phyloP scores from a whole-genome alignment of 2,329 filamentous ascomycete genomes.

The Seiridium cupressi region DNA sequence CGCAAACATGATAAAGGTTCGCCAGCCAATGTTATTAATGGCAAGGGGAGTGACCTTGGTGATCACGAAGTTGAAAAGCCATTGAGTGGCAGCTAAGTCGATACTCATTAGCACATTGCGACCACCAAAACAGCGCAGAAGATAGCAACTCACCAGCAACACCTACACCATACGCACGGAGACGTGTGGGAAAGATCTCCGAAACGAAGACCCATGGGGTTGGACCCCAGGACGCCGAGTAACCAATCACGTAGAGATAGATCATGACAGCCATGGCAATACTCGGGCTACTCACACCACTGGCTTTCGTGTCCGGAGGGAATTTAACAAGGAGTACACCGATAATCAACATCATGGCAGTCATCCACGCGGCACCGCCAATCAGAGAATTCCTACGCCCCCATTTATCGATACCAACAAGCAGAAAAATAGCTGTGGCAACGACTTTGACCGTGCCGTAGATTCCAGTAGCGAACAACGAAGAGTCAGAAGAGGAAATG shows the following conservation, averaged over 20 bases:
- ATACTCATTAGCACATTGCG: not conserved
- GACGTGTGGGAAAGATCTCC: constrained; percentile 44
- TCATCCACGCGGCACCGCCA: not conserved
- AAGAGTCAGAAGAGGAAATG: constrained; percentile 38
- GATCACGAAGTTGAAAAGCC: constrained; percentile 74
- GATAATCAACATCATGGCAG: not conserved
- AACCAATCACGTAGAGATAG: constrained; percentile 52
- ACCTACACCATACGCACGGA: constrained; percentile 44
- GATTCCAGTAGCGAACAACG: constrained; percentile 71
- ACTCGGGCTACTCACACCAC: not conserved
- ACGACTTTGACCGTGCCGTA: constrained; percentile 74
- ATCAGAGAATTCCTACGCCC: not conserved
- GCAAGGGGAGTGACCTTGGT: constrained; percentile 34
- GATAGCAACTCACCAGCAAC: constrained; percentile 35
- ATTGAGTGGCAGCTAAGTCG: constrained; percentile 59
- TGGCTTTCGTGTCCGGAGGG: not conserved
- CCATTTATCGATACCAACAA: constrained; percentile 1
- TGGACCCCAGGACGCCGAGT: constrained; percentile 49
- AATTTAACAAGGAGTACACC: constrained; percentile 2
- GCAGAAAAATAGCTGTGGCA: constrained; percentile 25
- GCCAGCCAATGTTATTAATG: not conserved
- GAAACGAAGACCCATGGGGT: constrained; percentile 39
- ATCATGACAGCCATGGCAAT: constrained; percentile 20
- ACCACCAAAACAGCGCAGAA: not conserved
- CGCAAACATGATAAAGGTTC: constrained; percentile 29